Conservation (phyloP, 768 basidiomycete genomes). For the Gloeopeniophorella convolvens region DNA sequence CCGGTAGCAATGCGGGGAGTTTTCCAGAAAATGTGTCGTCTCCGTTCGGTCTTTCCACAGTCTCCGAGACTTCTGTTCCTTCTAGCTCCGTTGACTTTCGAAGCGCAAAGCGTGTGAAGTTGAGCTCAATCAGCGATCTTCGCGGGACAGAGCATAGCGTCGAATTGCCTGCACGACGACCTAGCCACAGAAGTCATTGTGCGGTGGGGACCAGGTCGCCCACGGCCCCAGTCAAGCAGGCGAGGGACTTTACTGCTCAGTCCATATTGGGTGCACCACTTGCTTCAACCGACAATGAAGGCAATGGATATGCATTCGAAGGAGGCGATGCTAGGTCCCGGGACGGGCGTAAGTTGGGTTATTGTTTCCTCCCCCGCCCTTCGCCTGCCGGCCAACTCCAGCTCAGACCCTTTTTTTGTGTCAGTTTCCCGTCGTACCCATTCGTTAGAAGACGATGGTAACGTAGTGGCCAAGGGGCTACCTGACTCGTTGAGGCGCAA, state of each 20-base stretch:
- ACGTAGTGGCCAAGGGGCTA: background rate
- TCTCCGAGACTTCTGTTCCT: slow-evolving; percentile 38
- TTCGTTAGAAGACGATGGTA: background rate
- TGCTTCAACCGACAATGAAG: too few relatives aligned
- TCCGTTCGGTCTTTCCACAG: slow-evolving; percentile 41
- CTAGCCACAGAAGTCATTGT: slow-evolving; percentile 54
- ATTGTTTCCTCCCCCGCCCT: background rate
- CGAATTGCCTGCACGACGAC: slow-evolving; percentile 43
- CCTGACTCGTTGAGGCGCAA: slow-evolving; percentile 28
- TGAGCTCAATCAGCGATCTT: slow-evolving; percentile 61
- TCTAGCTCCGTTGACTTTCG: slow-evolving; percentile 48
- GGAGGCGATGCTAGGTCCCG: background rate
- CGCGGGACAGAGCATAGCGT: slow-evolving; percentile 45
- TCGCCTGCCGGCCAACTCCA: background rate
- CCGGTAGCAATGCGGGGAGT: slow-evolving; percentile 42
- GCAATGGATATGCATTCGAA: too few relatives aligned
- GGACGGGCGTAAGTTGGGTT: background rate
- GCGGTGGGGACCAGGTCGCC: slow-evolving; percentile 70
- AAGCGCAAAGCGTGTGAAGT: slow-evolving; percentile 74
- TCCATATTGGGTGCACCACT: too few relatives aligned
- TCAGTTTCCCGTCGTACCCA: background rate
- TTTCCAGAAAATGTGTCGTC: slow-evolving; percentile 38
- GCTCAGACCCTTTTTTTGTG: background rate
- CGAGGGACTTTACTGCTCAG: slow-evolving; percentile 71
- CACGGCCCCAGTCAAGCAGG: slow-evolving; percentile 75